Evolutionary conservation across 176 grass and related monocot species (phyloP).

Genomic region (Aegilops bicornis): DNA sequence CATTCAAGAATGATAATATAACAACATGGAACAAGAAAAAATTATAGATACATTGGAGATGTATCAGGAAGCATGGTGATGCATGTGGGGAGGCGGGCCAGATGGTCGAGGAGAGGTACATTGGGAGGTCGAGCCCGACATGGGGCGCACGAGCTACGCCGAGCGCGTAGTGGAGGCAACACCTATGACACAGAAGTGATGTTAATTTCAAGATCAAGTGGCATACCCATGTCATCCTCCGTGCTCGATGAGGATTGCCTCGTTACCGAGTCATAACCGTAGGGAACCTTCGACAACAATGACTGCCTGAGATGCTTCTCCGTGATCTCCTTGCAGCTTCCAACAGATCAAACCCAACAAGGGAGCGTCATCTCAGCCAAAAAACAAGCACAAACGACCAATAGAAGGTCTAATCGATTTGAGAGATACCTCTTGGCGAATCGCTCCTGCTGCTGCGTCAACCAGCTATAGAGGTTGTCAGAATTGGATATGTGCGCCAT

Average conservation of each 20-base stretch:
- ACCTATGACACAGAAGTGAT: neutral
- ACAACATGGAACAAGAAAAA: too few relatives aligned
- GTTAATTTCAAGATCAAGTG: neutral
- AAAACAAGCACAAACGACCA: neutral
- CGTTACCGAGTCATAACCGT: conserved; percentile 62
- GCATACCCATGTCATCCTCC: conserved; percentile 90
- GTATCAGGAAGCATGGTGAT: too few relatives aligned
- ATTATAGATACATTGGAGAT: too few relatives aligned
- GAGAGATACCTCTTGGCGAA: conserved; percentile 54
- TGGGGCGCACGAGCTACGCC: too few relatives aligned
- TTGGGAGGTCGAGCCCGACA: too few relatives aligned
- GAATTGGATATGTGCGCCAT: conserved; percentile 63
- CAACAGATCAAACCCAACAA: conserved; percentile 7
- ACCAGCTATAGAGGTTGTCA: conserved; percentile 34
- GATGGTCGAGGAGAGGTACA: too few relatives aligned
- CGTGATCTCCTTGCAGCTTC: conserved; percentile 60
- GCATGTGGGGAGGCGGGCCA: too few relatives aligned
- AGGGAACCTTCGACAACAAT: conserved; percentile 61
- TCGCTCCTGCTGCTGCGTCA: conserved; percentile 60
- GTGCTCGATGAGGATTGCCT: conserved; percentile 84
- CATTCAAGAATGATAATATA: too few relatives aligned
- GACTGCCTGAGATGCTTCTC: conserved; percentile 68
- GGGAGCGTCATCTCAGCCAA: neutral
- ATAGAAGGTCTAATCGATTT: neutral
- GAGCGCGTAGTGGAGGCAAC: too few relatives aligned